Evolutionary conservation across 345 rosid species (phyloP), one percentile per base, ranked within the genome.

Genomic region (Erysimum cheiranthoides): DNA sequence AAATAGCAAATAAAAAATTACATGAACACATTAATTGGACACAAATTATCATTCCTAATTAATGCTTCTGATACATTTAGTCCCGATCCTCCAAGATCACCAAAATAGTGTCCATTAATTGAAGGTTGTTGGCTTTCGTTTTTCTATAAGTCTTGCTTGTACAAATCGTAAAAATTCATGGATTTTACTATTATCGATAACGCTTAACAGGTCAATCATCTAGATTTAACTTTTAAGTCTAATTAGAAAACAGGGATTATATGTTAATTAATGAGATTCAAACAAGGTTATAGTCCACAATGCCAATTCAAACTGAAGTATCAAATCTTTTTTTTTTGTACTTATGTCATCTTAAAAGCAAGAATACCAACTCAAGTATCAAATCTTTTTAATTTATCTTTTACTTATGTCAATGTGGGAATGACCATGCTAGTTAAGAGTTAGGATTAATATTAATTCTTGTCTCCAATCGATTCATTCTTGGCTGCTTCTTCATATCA

Each of bases 271-370:
- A 61, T 61, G 66, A 39, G 31, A 61, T 21, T 21, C 17, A 13
- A 39, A 21, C 31, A 3, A 61, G 21, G 17, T 11, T 17, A 18
- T 18, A 38, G n/a, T 61, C 49, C 66, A 61, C 47, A 61, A 40
- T 61, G 34, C 18, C 66, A 39, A 25, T 32, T 61, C 49, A n/a
- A 21, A 62, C 50, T 62, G 18, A 27, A 62, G 67, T 62, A 62
- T 27, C 50, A 25, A 40, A 25, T 25, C 18, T 21, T 13, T 6
- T 53, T 11, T 4, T 28, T 10, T 21, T 2, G 4, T 3, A 31
- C 61, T 13, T 56, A 1, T 54, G 60, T 54, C 60, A 30, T 54
- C 60, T 5, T 30, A 2, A 52, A 56, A 57, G 25, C 8, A 17
- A 5, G 14, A 36, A 59, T 59, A 59, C 28, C n/a, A 5, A 60